These are phyloP conservation scores for Amanita rimosa DNA, from an alignment of 768 basidiomycete genomes.

Conservation along the genomic window DNA sequence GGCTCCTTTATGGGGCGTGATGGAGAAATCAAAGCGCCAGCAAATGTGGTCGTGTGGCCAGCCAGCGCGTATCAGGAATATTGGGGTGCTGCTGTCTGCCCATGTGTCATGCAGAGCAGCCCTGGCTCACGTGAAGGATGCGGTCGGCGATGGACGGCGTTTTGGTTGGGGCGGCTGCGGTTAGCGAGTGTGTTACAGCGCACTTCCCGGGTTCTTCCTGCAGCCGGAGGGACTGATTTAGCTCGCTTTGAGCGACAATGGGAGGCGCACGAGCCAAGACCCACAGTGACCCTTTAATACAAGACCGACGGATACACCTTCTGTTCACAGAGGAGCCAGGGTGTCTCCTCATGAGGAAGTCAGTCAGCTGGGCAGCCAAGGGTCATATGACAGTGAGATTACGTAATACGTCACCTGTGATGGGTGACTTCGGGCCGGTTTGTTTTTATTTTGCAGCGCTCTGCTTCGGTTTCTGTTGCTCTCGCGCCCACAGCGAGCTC, in stretches of 20 bases:
- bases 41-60: background rate
- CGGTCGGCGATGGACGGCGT: background rate
- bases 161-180: background rate
- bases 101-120: background rate
- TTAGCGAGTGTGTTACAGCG: too few relatives aligned
- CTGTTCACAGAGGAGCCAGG: too few relatives aligned
- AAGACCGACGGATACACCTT: too few relatives aligned
- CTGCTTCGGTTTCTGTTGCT: background rate
- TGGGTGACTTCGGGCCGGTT: constrained; percentile 7
- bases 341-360: too few relatives aligned
- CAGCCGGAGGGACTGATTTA: too few relatives aligned
- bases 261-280: too few relatives aligned
- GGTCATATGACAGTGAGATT: constrained; percentile 4
- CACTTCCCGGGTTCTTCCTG: background rate
- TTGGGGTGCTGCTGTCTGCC: background rate
- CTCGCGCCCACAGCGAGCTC: background rate
- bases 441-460: constrained; percentile 6
- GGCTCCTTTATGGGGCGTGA: too few relatives aligned
- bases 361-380: too few relatives aligned
- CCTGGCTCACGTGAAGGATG: background rate
- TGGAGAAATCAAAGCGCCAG: background rate
- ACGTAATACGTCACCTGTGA: constrained; percentile 1
- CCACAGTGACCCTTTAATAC: too few relatives aligned
- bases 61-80: background rate
- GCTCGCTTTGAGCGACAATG: too few relatives aligned